Base-by-base conservation (phyloP, 2,329 filamentous ascomycete species). In the Beauveria medogensis region DNA sequence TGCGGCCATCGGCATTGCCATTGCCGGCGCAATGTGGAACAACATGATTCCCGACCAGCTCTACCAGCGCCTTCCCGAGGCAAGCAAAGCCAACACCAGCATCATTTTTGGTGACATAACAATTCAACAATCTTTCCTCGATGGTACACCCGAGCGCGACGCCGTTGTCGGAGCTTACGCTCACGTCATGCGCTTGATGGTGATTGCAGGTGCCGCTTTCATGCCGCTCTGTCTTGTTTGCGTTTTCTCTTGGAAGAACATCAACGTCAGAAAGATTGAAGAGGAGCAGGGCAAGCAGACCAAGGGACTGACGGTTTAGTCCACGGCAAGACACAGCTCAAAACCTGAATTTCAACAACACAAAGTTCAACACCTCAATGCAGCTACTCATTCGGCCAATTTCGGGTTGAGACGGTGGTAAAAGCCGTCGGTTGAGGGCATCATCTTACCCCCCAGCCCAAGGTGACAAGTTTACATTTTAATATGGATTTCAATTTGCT, bases 21-120 rank as follows among this genome's bases (percentile, higher is more conserved):
- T 88, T 61, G 82, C 84, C 1, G 82, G 81, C 2, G 82, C 80
- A 9, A 78, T 88, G 60, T 88, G 85, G 85, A 83, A 81, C 6
- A 80, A 80, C 64, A 72, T 79, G 10, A 72, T 84, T 51, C 78
- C 78, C 7, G 64, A 62, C 5, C 73, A 76, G 41, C 71, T 84
- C 3, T 59, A 68, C 53, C 64, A 72, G 18, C 71, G 72, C 40
- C 73, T 83, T 0, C 81, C 81, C 0, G 75, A 74, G 10, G 70
- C 70, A 1, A 69, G 65, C 26, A 75, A 77, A 67, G 67, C 69
- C 8, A 68, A 72, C 37, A 64, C 70, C 7, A 63, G 66, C 3
- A 61, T 59, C 3, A 78, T 78, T 46, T 77, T 84, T 61, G 78
- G 80, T 20, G 77, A 79, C 63, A 71, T 87, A 24, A 73, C 69